Evolutionary conservation across 192 early-diverging fungal species (phyloP).

Genomic region (Coemansia sp.): DNA sequence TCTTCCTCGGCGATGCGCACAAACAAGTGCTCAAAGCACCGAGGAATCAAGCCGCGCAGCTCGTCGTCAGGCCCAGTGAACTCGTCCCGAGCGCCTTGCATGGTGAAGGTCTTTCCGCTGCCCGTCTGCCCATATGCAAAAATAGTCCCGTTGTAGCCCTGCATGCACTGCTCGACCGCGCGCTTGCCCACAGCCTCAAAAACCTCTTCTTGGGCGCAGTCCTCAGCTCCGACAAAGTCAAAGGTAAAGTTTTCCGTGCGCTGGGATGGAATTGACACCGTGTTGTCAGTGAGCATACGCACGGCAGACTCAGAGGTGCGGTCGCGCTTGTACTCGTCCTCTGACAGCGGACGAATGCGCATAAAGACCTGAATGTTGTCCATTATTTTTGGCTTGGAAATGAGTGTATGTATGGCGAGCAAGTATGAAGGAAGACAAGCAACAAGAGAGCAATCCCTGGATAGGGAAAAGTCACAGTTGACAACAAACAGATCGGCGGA

Average conservation of each 20-base stretch:
- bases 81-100: constrained; percentile 79
- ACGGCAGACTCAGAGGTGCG: constrained; percentile 44
- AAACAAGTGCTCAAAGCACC: constrained; percentile 64
- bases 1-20: constrained; percentile 55
- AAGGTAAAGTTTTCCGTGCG: constrained; percentile 63
- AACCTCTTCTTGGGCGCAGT: constrained; percentile 52
- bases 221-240: constrained; percentile 61
- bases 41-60: constrained; percentile 62
- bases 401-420: not conserved
- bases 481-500: not conserved
- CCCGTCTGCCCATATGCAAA: constrained; percentile 75
- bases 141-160: constrained; percentile 73
- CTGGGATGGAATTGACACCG: constrained; percentile 52
- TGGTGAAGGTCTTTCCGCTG: constrained; percentile 73
- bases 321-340: constrained; percentile 47
- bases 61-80: constrained; percentile 66
- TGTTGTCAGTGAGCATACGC: constrained; percentile 43
- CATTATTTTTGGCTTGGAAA: constrained; percentile 12
- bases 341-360: constrained; percentile 56
- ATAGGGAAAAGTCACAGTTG: not conserved
- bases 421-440: not conserved
- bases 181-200: constrained; percentile 57
- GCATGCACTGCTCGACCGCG: constrained; percentile 64
- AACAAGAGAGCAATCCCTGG: not conserved
- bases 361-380: constrained; percentile 59